These are phyloP conservation scores for Triadica sebifera DNA, from an alignment of 345 rosid species.

Conservation along the genomic window DNA sequence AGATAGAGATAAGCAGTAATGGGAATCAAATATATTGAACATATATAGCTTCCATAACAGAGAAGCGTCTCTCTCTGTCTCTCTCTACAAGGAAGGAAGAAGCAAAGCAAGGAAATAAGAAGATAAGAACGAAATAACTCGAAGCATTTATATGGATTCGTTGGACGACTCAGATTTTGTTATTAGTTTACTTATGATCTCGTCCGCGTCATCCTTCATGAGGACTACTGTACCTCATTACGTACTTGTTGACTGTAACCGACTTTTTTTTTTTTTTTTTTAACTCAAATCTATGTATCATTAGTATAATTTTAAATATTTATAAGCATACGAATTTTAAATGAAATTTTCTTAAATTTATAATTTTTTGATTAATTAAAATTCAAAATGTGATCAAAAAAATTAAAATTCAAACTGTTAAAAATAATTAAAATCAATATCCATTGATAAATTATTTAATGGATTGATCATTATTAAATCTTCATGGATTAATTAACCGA, in stretches of 20 bases:
- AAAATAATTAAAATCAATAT: no score
- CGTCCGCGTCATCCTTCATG: background rate
- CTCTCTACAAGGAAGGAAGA: background rate
- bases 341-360: no score
- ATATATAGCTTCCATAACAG: background rate
- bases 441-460: no score
- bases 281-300: no score
- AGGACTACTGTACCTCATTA: conserved; percentile 12
- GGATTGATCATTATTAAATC: no score
- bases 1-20: background rate
- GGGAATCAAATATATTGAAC: background rate
- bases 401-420: no score
- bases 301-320: no score
- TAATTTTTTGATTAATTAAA: no score
- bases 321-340: no score
- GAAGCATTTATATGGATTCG: background rate
- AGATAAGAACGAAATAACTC: conserved; percentile 16
- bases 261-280: conserved; percentile 15
- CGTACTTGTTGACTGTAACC: conserved; percentile 21
- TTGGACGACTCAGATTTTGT: conserved; percentile 28
- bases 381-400: no score
- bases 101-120: background rate
- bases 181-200: conserved; percentile 8
- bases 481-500: no score
- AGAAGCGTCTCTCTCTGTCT: background rate